Evolutionary conservation across 164 flowering plant genomes (phyloP).

Genomic region (Warburgia ugandensis): DNA sequence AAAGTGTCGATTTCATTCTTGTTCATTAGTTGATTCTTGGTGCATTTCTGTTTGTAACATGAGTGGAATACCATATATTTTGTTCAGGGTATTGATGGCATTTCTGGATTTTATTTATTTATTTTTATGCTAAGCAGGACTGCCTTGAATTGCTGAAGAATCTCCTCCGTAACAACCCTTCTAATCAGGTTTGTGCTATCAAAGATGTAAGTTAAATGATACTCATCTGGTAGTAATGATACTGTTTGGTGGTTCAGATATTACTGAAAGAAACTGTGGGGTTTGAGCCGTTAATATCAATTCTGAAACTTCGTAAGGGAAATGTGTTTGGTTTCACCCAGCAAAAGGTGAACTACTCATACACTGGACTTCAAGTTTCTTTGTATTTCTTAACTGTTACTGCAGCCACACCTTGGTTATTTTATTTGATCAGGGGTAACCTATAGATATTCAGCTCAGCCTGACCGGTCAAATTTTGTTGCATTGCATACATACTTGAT

Average conservation of each 20-base stretch:
- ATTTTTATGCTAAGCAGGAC: slow-evolving; percentile 45
- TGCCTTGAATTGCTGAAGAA: slow-evolving; percentile 92
- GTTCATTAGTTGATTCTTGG: too few relatives aligned
- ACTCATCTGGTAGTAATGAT: slow-evolving; percentile 1
- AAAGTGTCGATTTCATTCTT: too few relatives aligned
- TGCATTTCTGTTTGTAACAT: not conserved
- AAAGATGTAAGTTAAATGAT: not conserved
- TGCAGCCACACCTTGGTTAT: slow-evolving; percentile 1
- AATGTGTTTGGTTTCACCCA: slow-evolving; percentile 75
- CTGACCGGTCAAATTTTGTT: slow-evolving; percentile 24
- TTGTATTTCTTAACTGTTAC: not conserved
- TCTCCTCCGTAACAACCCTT: slow-evolving; percentile 67
- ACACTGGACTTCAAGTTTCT: slow-evolving; percentile 6
- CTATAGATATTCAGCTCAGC: slow-evolving; percentile 2
- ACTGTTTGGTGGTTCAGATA: slow-evolving; percentile 33
- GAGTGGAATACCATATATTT: slow-evolving; percentile 1
- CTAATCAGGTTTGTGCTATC: slow-evolving; percentile 70
- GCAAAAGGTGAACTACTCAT: slow-evolving; percentile 67
- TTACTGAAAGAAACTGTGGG: slow-evolving; percentile 91
- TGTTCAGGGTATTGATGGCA: not conserved
- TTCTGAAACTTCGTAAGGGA: slow-evolving; percentile 69
- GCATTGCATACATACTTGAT: slow-evolving; percentile 22
- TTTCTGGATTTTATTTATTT: too few relatives aligned
- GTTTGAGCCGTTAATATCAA: slow-evolving; percentile 76
- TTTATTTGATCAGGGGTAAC: not conserved